Evolutionary conservation across 2,329 filamentous ascomycete genomes (phyloP).

Genomic region (Daldinia sp.): DNA sequence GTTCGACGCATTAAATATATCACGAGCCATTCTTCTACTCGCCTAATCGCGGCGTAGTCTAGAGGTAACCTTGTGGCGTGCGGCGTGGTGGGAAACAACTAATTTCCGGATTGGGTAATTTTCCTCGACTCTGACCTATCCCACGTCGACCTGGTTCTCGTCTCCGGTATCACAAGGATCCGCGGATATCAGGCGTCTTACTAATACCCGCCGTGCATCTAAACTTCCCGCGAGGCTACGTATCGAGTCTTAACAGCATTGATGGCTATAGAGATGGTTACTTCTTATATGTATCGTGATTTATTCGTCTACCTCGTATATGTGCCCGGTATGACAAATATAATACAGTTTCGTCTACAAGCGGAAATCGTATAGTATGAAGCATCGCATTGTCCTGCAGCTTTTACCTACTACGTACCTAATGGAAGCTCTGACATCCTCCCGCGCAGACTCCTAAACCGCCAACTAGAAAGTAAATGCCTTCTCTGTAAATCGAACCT

Average conservation of each 20-base stretch:
- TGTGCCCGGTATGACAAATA: neutral
- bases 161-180: neutral
- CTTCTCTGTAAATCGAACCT: constrained; percentile 12
- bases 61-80: neutral
- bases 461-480: constrained; percentile 16
- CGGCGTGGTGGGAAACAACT: neutral
- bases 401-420: neutral
- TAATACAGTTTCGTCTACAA: constrained; percentile 12
- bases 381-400: constrained; percentile 2
- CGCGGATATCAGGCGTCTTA: neutral
- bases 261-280: neutral
- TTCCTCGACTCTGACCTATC: constrained; percentile 25
- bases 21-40: neutral
- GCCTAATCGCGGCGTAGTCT: neutral
- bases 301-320: constrained; percentile 8
- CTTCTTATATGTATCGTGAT: neutral
- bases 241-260: neutral
- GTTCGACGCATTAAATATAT: neutral
- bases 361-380: constrained; percentile 1
- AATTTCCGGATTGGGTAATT: constrained; percentile 38
- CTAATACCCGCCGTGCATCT: neutral
- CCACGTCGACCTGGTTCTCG: constrained; percentile 11
- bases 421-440: neutral
- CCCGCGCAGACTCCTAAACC: constrained; percentile 21
- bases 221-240: neutral